A percentile compares a stretch with the other conserved stretches of the same genome.
These are phyloP conservation scores for Hortaea werneckii DNA, from an alignment of 2,329 filamentous ascomycete species.

Conservation along the genomic window DNA sequence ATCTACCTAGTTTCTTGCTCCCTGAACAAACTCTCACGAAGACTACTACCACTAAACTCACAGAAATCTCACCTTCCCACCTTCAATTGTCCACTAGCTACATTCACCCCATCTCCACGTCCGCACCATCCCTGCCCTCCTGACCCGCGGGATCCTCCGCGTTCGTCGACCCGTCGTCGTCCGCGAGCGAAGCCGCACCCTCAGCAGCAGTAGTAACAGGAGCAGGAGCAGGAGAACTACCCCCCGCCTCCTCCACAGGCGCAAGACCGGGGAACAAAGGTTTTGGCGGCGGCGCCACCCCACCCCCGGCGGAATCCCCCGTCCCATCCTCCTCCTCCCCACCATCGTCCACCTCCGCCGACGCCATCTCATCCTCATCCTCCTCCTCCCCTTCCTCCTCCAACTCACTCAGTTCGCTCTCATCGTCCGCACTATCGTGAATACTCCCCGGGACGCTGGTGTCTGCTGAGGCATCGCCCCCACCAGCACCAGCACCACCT, in stretches of 20 bases:
- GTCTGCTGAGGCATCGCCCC: conserved; percentile 26
- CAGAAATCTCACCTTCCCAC: too few relatives aligned
- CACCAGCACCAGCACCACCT: too few relatives aligned
- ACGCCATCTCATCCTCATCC: conserved; percentile 26
- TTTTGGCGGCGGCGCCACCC: background rate
- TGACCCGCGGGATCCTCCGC: too few relatives aligned
- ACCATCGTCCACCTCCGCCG: conserved; percentile 10
- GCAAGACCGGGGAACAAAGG: conserved; percentile 18
- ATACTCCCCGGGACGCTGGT: conserved; percentile 48
- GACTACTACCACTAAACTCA: too few relatives aligned
- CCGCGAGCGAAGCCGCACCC: too few relatives aligned
- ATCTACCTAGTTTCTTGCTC: too few relatives aligned
- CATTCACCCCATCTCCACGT: too few relatives aligned
- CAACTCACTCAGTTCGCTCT: conserved; percentile 45
- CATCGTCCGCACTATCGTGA: conserved; percentile 44
- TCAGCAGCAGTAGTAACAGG: too few relatives aligned
- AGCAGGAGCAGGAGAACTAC: background rate
- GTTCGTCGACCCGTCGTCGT: too few relatives aligned
- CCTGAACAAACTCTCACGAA: too few relatives aligned
- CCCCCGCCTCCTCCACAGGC: background rate
- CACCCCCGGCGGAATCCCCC: background rate
- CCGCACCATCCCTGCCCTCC: too few relatives aligned
- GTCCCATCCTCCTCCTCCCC: conserved; percentile 2
- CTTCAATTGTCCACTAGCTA: too few relatives aligned
- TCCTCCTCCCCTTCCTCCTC: conserved; percentile 28